Conservation (phyloP, 495 filamentous ascomycete genomes). For the Daldinia caldariorum region DNA sequence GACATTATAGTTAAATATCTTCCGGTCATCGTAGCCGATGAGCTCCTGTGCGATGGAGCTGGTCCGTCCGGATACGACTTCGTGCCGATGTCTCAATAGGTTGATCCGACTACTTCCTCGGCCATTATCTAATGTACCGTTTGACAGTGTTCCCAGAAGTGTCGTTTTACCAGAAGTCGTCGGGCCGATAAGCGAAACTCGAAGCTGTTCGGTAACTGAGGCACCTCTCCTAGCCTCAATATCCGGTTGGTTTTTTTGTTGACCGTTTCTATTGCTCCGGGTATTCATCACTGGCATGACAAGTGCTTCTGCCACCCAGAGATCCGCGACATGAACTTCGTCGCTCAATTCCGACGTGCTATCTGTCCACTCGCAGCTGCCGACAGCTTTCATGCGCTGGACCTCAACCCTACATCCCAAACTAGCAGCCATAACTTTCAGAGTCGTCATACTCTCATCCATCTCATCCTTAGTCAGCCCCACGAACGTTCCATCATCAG, state of each 20-base stretch:
- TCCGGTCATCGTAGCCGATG: constrained; percentile 76
- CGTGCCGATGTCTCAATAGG: constrained; percentile 92
- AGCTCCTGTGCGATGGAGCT: constrained; percentile 94
- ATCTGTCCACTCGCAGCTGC: constrained; percentile 82
- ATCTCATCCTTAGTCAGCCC: constrained; percentile 91
- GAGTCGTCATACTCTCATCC: constrained; percentile 83
- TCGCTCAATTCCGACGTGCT: constrained; percentile 32
- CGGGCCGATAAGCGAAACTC: constrained; percentile 89
- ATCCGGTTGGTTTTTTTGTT: constrained; percentile 15
- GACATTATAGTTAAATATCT: constrained; percentile 86
- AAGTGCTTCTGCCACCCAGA: constrained; percentile 89
- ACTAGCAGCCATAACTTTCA: constrained; percentile 89
- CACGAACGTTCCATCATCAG: constrained; percentile 91
- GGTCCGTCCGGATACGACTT: constrained; percentile 89
- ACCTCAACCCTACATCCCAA: constrained; percentile 90
- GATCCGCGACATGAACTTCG: constrained; percentile 57
- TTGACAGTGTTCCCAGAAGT: constrained; percentile 86
- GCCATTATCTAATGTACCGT: constrained; percentile 89
- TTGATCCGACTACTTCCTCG: constrained; percentile 87
- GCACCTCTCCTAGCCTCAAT: constrained; percentile 43
- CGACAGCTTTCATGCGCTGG: constrained; percentile 83
- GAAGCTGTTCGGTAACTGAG: constrained; percentile 75
- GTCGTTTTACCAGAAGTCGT: constrained; percentile 96
- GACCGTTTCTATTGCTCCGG: constrained; percentile 20
- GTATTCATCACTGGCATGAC: constrained; percentile 54